phyloP scores from a whole-genome alignment of 306 rosid genomes.

The Rubus idaeus region DNA sequence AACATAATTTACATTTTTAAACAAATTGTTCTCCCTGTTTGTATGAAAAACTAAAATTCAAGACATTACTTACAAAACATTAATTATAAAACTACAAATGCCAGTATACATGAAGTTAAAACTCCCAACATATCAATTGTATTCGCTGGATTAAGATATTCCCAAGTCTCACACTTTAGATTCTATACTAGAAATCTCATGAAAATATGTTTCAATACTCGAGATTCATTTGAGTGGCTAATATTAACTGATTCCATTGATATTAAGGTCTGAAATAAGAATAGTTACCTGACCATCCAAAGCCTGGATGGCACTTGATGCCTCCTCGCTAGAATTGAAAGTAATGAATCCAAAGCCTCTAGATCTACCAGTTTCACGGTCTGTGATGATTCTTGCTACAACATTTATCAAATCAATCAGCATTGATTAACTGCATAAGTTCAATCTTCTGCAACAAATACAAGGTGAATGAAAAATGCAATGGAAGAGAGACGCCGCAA shows the following conservation, averaged over 20 bases:
- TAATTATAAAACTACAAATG: background rate
- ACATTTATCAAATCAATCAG: conserved; percentile 15
- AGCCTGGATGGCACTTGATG: conserved; percentile 93
- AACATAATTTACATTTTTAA: background rate
- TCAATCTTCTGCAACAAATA: background rate
- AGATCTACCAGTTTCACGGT: conserved; percentile 90
- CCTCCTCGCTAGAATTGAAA: conserved; percentile 66
- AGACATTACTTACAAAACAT: background rate
- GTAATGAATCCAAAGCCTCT: conserved; percentile 93
- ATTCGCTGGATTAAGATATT: background rate
- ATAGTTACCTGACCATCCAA: conserved; percentile 80
- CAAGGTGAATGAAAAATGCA: background rate
- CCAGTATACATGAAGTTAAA: no score
- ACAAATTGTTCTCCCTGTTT: background rate
- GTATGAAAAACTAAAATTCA: background rate
- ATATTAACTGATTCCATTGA: background rate
- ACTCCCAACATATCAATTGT: background rate
- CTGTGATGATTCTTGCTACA: conserved; percentile 70
- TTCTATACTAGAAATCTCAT: background rate
- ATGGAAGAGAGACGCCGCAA: background rate
- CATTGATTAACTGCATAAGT: background rate
- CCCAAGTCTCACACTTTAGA: background rate
- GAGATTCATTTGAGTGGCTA: background rate
- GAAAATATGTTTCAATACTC: background rate
- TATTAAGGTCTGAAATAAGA: background rate